Base-by-base conservation (phyloP, 2,329 filamentous ascomycete species). In the Colletotrichum melonis region DNA sequence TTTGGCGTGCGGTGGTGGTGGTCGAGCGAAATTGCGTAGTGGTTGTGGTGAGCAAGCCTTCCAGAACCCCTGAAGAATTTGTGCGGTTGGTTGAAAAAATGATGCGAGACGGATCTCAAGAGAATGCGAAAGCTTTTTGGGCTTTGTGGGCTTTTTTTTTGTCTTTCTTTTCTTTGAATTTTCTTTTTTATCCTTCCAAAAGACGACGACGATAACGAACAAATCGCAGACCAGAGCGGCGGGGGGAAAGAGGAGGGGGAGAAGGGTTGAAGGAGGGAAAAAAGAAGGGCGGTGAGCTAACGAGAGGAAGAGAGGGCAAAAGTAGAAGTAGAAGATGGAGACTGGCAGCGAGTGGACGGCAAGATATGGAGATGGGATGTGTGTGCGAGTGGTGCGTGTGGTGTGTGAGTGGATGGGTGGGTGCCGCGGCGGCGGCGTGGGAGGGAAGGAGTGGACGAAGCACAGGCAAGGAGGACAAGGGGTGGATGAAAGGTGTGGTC, bases 301-400 rank as follows among this genome's bases (percentile, higher is more conserved):
- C 75, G 76, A 79, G 75, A 78, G 70, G 76, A 78, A 64, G 77
- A 77, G 78, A 78, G 38, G 38, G 70, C 75, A 78, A 79, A 76
- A 77, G 78, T 75, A 76, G 74, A 67, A 78, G 80, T 78, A 79
- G 78, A 76, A 81, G 78, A 80, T 78, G 80, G 79, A 78, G 77
- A 76, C 62, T n/a, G 55, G 52, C 62, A 73, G 72, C 68, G 58
- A 74, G 57, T 74, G 72, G 69, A 74, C 68, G 72, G 78, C 75
- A 79, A 49, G 67, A 73, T 73, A 71, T 77, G 67, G 78, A 81
- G 77, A 81, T 78, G 79, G 78, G 77, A 70, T 26, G 58, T 63
- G 58, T 63, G 59, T 75, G 76, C 4, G 42, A n/a, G 42, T 49
- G 38, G 38, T 35, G 32, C 32, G 32, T 12, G 32, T 35, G 78